Base-by-base conservation (phyloP, 345 rosid species). In the Rhizophora mangle region DNA sequence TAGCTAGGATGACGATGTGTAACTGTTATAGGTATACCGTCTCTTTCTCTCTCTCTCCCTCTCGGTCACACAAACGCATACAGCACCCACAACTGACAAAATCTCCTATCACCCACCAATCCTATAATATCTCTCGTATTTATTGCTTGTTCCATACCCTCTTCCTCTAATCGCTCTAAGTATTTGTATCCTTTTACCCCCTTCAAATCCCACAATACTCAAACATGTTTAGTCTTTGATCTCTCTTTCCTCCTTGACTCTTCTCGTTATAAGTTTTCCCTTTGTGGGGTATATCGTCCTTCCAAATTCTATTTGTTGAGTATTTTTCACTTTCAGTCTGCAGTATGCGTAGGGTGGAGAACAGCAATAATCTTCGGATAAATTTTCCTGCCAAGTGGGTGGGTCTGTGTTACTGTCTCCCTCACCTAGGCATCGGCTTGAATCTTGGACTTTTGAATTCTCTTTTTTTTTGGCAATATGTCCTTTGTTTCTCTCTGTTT, bases 1-100 rank as follows among this genome's bases (percentile, higher is more conserved):
- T 68, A 55, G 77, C 75, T 66, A 57, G 68, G 91, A 85, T 80
- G 80, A 76, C 77, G 91, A 87, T 87, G 85, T 79, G 55, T 80
- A 85, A 83, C 86, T 74, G 85, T 80, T 76, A 82, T 72, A 76
- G 85, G 73, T 68, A 56, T 76, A 39, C 49, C 46, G 39, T 58
- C 78, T 62, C 68, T 74, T 63, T 58, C 68, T 63, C 71, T 55
- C 59, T 72, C 57, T 70, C 68, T 67, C 70, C 5, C 34, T 31
- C 7, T 4, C 6, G 63, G 73, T 56, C 36, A 62, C 22, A 29
- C 54, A 11, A 5, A 5, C 18, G 15, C 49, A 3, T 43, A 13
- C 49, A 11, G 49, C 49, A 43, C 18, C 49, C 49, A 8, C 67
- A 32, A 34, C 78, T 74, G 66, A 76, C 64, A 65, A 64, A 64